Evolutionary conservation across 345 rosid species (phyloP), one percentile per base, ranked within the genome.

Genomic region (Trapa bicornis): DNA sequence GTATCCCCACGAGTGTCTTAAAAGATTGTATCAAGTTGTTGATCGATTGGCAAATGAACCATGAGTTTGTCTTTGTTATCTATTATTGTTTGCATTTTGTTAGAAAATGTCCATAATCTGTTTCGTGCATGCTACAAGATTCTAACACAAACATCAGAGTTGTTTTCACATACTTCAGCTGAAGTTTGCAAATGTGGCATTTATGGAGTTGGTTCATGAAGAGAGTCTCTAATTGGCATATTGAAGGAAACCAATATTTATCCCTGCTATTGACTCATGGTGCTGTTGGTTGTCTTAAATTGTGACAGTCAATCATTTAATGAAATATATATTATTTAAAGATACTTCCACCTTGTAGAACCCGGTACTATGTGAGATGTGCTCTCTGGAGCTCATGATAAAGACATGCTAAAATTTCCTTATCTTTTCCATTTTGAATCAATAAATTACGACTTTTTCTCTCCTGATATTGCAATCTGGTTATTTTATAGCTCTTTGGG

Each of bases 401-500:
- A 65, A 42, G 9, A 12, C 53, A 22, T 17, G 47, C 45, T 42
- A 22, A 65, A 22, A 42, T 43, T 65, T 12, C 47, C 47, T 4
- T 22, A 4, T 15, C 13, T 65, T 64, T 9, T 37, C 37, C 15
- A 1, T 41, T 65, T 29, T 42, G 17, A 3, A 43, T 38, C 1
- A 47, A 13, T 37, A 29, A 43, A 15, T 64, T 65, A 65, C 43
- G 37, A 65, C 35, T 32, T 42, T 17, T 22, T 17, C 11, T n/a
- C 42, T 71, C 38, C 50, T 53, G 9, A 52, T 43, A 38, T 65
- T 47, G 37, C 13, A 32, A 60, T 35, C 35, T 57, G 14, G 41
- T 74, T 52, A 17, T 37, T 45, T 71, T 13, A 32, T 66, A 92
- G 97, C 86, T 37, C 76, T 91, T 52, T 94, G 99, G 99, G 15